These are phyloP conservation scores for Monosporascus sp. DNA, from an alignment of 2,329 filamentous ascomycete genomes.

Conservation along the genomic window DNA sequence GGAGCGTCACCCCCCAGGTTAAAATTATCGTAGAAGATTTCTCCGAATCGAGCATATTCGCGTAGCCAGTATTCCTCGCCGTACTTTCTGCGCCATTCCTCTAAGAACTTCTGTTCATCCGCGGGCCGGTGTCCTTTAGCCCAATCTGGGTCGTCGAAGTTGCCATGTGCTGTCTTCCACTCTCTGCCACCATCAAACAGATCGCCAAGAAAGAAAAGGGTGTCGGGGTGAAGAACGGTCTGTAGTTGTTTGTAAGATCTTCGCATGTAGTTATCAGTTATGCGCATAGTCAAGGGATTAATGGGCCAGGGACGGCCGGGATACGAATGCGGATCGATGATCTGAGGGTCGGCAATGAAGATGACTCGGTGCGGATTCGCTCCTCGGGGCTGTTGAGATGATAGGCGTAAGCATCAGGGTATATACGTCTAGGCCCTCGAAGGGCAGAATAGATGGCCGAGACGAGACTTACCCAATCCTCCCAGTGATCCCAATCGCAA, in stretches of 20 bases:
- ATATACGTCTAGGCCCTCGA: not conserved
- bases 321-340: conserved; percentile 94
- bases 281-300: conserved; percentile 44
- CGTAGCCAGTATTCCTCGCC: conserved; percentile 77
- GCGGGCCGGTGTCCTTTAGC: conserved; percentile 44
- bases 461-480: conserved; percentile 69
- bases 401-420: conserved; percentile 5
- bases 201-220: conserved; percentile 86
- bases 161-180: conserved; percentile 69
- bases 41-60: conserved; percentile 81
- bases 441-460: not conserved
- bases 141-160: conserved; percentile 56
- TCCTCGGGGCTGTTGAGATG: conserved; percentile 56
- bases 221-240: conserved; percentile 71
- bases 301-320: conserved; percentile 66
- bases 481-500: conserved; percentile 85
- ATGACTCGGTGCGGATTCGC: conserved; percentile 78
- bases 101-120: conserved; percentile 48
- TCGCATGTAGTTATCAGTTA: conserved; percentile 87
- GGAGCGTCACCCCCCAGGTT: conserved; percentile 50
- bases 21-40: conserved; percentile 74
- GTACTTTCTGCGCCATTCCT: conserved; percentile 68
- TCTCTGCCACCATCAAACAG: conserved; percentile 94
- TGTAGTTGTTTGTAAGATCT: conserved; percentile 79
- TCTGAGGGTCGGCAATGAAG: conserved; percentile 83